Percentiles rank a stretch among this genome's conserved stretches.
These are phyloP conservation scores for Apostasia shenzhenica DNA, from an alignment of 106 monocot species.

Conservation along the genomic window DNA sequence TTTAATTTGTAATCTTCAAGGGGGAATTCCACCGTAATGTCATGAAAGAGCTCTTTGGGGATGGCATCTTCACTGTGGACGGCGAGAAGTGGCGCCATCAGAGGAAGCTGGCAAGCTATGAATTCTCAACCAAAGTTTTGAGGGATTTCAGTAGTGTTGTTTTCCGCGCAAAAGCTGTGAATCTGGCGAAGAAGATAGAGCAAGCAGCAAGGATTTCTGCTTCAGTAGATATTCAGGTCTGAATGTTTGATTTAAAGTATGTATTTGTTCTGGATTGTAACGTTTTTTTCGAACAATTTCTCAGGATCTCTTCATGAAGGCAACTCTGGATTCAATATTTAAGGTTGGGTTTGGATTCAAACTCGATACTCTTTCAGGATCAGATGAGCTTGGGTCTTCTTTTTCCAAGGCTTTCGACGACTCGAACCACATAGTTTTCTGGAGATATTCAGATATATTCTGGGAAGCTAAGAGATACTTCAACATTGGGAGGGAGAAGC, in stretches of 20 bases:
- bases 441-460: conserved; percentile 27
- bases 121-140: conserved; percentile 24
- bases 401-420: conserved; percentile 56
- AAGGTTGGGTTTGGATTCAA: conserved; percentile 53
- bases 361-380: conserved; percentile 29
- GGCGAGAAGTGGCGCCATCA: conserved; percentile 29
- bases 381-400: conserved; percentile 6
- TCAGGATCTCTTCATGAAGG: conserved; percentile 34
- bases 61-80: conserved; percentile 33
- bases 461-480: conserved; percentile 39
- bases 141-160: conserved; percentile 23
- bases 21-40: conserved; percentile 12
- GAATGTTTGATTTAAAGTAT: background rate
- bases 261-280: too few relatives aligned
- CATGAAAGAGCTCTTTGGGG: conserved; percentile 26
- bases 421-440: conserved; percentile 21
- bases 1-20: conserved; percentile 3
- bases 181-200: conserved; percentile 16
- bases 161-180: conserved; percentile 13
- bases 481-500: conserved; percentile 40
- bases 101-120: conserved; percentile 30
- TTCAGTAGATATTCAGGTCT: conserved; percentile 24
- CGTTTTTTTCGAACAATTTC: background rate
- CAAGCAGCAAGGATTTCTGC: conserved; percentile 7
- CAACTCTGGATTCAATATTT: conserved; percentile 51